These are phyloP conservation scores for Trichocomaceae sp. DNA, from an alignment of 2,329 filamentous ascomycete genomes.

Conservation along the genomic window DNA sequence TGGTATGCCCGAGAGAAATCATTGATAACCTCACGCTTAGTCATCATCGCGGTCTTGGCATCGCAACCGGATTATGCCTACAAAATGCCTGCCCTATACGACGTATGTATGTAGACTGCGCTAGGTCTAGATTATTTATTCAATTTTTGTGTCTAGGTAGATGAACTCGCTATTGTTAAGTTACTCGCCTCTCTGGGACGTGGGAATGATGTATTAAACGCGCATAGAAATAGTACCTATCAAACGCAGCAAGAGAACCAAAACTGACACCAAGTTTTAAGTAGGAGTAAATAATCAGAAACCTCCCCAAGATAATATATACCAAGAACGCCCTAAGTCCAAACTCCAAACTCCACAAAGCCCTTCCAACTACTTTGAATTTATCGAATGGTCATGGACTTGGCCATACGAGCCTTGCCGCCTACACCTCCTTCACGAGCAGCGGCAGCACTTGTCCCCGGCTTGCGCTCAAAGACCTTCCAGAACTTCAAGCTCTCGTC, in stretches of 20 bases:
- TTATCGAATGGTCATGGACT: slow-evolving; percentile 92
- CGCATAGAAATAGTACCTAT: not conserved
- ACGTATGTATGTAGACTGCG: too few relatives aligned
- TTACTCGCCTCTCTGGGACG: not conserved
- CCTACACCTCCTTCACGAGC: slow-evolving; percentile 61
- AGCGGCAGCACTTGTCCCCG: slow-evolving; percentile 60
- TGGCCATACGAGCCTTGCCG: slow-evolving; percentile 76
- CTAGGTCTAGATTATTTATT: too few relatives aligned
- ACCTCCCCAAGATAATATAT: not conserved
- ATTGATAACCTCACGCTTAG: slow-evolving; percentile 27
- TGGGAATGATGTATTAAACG: slow-evolving; percentile 1
- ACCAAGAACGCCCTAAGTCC: not conserved
- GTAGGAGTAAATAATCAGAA: not conserved
- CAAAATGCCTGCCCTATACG: too few relatives aligned
- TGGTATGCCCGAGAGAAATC: slow-evolving; percentile 32
- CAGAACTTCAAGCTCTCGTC: slow-evolving; percentile 99
- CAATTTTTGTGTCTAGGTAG: not conserved
- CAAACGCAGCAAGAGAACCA: not conserved
- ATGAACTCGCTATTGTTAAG: not conserved
- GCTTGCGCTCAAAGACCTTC: slow-evolving; percentile 99
- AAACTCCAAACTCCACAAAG: not conserved
- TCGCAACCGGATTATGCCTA: not conserved
- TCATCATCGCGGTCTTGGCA: slow-evolving; percentile 20
- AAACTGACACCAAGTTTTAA: not conserved
- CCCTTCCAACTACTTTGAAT: not conserved